A percentile compares a stretch with the other conserved stretches of the same genome.
Conservation (phyloP, 2,329 filamentous ascomycete genomes). For the Pseudofabraea citricarpa region DNA sequence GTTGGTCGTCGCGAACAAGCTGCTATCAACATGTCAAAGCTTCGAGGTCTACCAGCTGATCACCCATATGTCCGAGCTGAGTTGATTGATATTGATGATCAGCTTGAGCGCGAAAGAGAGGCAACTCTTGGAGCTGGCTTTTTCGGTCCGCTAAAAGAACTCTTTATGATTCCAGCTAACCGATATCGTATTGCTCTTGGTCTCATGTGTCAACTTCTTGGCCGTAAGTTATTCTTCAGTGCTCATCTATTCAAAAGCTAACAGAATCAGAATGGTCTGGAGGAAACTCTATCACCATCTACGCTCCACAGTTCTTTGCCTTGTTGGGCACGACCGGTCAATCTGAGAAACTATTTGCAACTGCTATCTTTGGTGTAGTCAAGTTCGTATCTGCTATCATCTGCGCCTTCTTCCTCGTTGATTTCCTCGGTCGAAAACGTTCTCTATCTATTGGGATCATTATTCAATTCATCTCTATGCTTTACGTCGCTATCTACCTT, state of each 20-base stretch:
- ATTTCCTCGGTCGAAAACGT: constrained; percentile 50
- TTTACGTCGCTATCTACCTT: constrained; percentile 34
- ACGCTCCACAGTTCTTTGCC: constrained; percentile 50
- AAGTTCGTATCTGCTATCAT: constrained; percentile 51
- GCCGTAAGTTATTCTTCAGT: constrained; percentile 31
- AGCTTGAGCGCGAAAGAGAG: constrained; percentile 41
- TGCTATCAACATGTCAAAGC: constrained; percentile 32
- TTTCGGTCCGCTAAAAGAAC: constrained; percentile 48
- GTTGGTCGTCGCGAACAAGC: constrained; percentile 45
- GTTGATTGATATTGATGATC: constrained; percentile 38
- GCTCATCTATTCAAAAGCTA: too few species aligned
- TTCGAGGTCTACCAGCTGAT: constrained; percentile 40
- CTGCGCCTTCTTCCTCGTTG: constrained; percentile 54
- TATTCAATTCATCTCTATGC: constrained; percentile 32
- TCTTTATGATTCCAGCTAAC: constrained; percentile 54
- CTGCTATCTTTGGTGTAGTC: constrained; percentile 51
- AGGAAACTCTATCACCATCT: constrained; percentile 58
- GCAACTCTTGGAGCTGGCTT: constrained; percentile 39
- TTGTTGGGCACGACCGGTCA: constrained; percentile 49
- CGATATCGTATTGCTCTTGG: constrained; percentile 66
- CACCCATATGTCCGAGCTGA: constrained; percentile 42
- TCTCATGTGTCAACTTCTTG: constrained; percentile 60
- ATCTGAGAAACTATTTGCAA: constrained; percentile 50
- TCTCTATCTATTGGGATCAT: constrained; percentile 33
- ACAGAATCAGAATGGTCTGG: constrained; percentile 60